Percentiles rank a stretch among this genome's conserved stretches.
phyloP scores from a whole-genome alignment of 805 yeast genomes.

The Pichia paraexigua region DNA sequence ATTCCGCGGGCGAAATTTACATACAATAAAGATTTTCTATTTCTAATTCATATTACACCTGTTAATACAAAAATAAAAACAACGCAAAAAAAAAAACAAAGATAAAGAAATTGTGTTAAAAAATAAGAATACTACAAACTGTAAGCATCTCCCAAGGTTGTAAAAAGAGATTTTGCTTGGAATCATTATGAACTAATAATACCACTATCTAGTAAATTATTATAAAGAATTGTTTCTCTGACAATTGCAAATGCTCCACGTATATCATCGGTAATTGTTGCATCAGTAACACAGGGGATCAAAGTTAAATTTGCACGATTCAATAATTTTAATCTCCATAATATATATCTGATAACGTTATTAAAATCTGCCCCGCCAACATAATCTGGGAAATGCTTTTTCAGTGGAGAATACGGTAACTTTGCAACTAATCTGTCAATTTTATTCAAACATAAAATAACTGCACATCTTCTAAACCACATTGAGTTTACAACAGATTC shows the following conservation, averaged over 20 bases:
- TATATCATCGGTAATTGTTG: constrained; percentile 87
- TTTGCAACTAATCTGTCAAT: constrained; percentile 87
- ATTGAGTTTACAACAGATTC: constrained; percentile 88
- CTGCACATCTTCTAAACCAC: constrained; percentile 85
- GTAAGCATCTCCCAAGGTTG: background rate
- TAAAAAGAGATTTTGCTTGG: background rate
- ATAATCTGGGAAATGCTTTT: constrained; percentile 80
- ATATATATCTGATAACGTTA: constrained; percentile 84
- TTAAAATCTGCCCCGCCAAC: constrained; percentile 84
- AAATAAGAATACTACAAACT: background rate
- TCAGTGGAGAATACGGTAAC: constrained; percentile 71
- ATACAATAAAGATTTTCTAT: too few relatives aligned
- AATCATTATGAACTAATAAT: constrained; percentile 24
- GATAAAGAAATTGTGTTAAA: too few relatives aligned
- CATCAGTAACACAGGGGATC: constrained; percentile 90
- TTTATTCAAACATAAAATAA: constrained; percentile 80
- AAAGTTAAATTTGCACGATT: constrained; percentile 76
- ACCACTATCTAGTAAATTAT: constrained; percentile 49
- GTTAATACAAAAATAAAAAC: background rate
- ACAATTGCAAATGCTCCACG: constrained; percentile 65
- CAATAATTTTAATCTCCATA: constrained; percentile 82
- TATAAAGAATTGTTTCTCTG: constrained; percentile 49
- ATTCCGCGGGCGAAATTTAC: too few relatives aligned
- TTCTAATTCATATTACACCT: background rate
- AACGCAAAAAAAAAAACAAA: background rate